Evolutionary conservation across 129 eudicot genomes (phyloP), one percentile per base, ranked within the genome.

Genomic region (Chrysanthemum lavandulifolium): DNA sequence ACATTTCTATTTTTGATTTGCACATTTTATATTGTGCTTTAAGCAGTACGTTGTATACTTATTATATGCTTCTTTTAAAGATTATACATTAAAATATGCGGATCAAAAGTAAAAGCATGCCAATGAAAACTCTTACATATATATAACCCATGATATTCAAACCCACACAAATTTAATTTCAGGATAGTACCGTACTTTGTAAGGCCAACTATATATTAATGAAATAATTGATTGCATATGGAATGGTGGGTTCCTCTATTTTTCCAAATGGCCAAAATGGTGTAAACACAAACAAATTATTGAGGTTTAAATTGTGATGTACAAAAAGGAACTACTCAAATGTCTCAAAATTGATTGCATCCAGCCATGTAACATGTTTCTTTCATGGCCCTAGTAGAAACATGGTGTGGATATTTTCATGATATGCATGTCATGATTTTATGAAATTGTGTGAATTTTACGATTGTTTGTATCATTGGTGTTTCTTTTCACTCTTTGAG

Each of bases 331-430:
- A 70, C 72, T 52, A 77, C 72, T 62, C 66, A 63, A 62, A 62
- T 78, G 76, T 78, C 81, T 70, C 36, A 61, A 78, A 19, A 71
- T 64, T 70, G 72, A 78, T 70, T 70, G 65, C 51, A 15, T 52
- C 27, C 49, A 33, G 67, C 77, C 82, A 78, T 78, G 82, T 65
- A 78, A 25, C 71, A 19, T 19, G 77, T 78, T 71, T 64, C 82
- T 71, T 63, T 71, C 77, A 45, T 54, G 81, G 72, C 77, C 72
- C 77, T 70, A 62, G 72, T 29, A 23, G 67, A 43, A 54, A 18
- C 72, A 72, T 57, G 73, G 50, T 56, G 58, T 54, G 53, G 67
- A n/a, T 65, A 63, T 64, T 55, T 25, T 64, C 73, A 64, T 19
- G 51, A 45, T 59, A 31, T 43, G 72, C 29, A 10, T 43, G 66